Base-by-base conservation (phyloP, 2,329 filamentous ascomycete genomes). In the Sarocladium oryzae region DNA sequence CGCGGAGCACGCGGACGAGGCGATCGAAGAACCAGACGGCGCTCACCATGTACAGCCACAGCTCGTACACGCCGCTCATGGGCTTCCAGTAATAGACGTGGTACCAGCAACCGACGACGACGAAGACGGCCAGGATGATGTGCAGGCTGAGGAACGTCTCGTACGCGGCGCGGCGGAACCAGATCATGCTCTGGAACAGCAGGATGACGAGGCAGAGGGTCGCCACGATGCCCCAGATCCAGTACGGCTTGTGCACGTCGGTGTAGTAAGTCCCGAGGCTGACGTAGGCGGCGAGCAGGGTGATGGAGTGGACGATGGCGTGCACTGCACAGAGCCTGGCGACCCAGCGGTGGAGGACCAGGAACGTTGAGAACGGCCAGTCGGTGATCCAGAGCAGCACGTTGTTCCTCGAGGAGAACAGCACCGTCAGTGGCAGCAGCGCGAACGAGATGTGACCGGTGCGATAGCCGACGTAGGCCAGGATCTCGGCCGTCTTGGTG, bases 391-490 rank as follows among this genome's bases (percentile, higher is more conserved):
- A 72, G 0, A 78, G 64, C 0, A 77, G 64, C 2, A 77, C 20
- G 50, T 73, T 77, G 55, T 79, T 78, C 1, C 76, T 62, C 0
- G 68, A 63, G 0, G 69, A 64, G 50, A 71, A 77, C 2, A 79
- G 64, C 11, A 77, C 58, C 0, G 71, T 48, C 0, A 78, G 56
- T 0, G 73, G 68, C 0, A 73, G 46, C 8, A 71, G 66, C 4
- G 67, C 66, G 43, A 74, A 70, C 4, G 61, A 61, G 3, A 76
- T 54, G 1, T 63, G 57, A 3, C 74, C 74, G 3, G 68, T 65
- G 1, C 75, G 68, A 53, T 71, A 69, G 1, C 62, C 58, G 2
- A 76, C 55, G 37, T 68, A 65, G 1, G 60, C 57, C 13, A 62
- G 58, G 2, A 73, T 57, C 53, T 70, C 60, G 55, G 63, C 33